Percentiles rank a stretch among this genome's conserved stretches.
Conservation (phyloP, 2,329 filamentous ascomycete species). For the Aspergillus sp. region DNA sequence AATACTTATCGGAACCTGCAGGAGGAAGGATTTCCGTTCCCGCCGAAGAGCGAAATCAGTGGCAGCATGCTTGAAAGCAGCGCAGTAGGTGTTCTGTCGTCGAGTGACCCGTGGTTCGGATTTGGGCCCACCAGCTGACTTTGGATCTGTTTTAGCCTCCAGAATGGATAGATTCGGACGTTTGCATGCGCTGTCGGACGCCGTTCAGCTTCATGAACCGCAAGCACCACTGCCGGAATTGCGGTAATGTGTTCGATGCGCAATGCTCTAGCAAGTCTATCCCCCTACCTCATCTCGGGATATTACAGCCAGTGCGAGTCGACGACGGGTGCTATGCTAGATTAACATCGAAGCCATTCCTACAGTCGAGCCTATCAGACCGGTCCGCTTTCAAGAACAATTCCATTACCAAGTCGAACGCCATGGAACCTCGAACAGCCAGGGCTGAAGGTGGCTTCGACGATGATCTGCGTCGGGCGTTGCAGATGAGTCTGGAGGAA, state of each 20-base stretch:
- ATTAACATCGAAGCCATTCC: conserved; percentile 62
- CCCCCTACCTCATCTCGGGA: conserved; percentile 84
- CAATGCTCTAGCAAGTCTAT: conserved; percentile 86
- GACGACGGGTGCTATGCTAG: conserved; percentile 94
- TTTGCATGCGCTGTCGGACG: conserved; percentile 96
- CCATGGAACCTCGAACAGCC: conserved; percentile 85
- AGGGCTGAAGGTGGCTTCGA: conserved; percentile 87
- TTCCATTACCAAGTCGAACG: conserved; percentile 56
- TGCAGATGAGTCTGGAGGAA: conserved; percentile 96
- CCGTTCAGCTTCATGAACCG: conserved; percentile 95
- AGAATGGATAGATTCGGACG: conserved; percentile 95
- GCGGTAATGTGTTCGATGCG: conserved; percentile 93
- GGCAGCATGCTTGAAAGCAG: conserved; percentile 97
- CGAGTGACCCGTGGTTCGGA: neutral
- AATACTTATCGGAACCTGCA: conserved; percentile 80
- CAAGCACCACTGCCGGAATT: conserved; percentile 97
- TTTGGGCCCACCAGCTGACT: neutral
- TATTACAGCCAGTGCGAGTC: conserved; percentile 81
- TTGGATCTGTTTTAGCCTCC: conserved; percentile 57
- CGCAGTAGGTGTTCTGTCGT: conserved; percentile 55
- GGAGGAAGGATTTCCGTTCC: conserved; percentile 79
- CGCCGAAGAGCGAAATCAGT: conserved; percentile 75
- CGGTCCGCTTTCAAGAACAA: conserved; percentile 38
- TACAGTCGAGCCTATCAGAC: conserved; percentile 34
- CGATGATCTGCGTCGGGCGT: conserved; percentile 82